Evolutionary conservation across 1,284 basidiomycete genomes (phyloP), one percentile per base, ranked within the genome.

Genomic region (Coniferiporia sulphurascens): DNA sequence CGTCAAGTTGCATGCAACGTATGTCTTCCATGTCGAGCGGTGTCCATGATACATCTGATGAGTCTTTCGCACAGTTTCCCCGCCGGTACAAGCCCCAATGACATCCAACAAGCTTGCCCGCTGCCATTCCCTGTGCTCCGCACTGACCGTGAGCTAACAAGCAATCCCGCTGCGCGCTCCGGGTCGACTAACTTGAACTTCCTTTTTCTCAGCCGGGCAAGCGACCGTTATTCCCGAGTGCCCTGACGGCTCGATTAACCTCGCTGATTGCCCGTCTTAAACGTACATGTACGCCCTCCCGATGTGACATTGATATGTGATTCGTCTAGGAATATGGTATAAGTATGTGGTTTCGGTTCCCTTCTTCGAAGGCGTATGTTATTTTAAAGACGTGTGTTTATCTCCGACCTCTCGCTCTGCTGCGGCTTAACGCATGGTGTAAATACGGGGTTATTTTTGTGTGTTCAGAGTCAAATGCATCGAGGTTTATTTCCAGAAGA

Each of bases 121-220:
- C 21, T 27, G 12, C 61, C 61, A 7, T 64, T 62, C 63, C 61
- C 63, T 15, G 22, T 21, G 34, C 54, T 62, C 19, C 41, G 38
- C 13, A 21, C 56, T 36, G 61, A 64, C 27, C 46, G 58, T 60
- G 44, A 48, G 61, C 58, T 7, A 19, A 17, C 22, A 12, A 17
- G 15, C 19, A 35, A 36, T n/a, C 48, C 15, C 22, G 48, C 15
- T 51, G 12, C 22, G 9, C 6, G 32, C 27, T 21, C 21, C 35
- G 15, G 52, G 27, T 5, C 5, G 1, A 32, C 9, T 34, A 15
- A 41, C 15, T 41, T 3, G 5, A 27, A 27, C 9, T 15, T 12
- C 5, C 21, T 13, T 27, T n/a, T 36, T 43, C 52, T n/a, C 49
- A 59, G 61, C 57, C 19, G 61, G 61, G 3, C 17, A 56, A 51